Base-by-base conservation (phyloP, 495 filamentous ascomycete species). In the Thermochaetoides thermophila region DNA sequence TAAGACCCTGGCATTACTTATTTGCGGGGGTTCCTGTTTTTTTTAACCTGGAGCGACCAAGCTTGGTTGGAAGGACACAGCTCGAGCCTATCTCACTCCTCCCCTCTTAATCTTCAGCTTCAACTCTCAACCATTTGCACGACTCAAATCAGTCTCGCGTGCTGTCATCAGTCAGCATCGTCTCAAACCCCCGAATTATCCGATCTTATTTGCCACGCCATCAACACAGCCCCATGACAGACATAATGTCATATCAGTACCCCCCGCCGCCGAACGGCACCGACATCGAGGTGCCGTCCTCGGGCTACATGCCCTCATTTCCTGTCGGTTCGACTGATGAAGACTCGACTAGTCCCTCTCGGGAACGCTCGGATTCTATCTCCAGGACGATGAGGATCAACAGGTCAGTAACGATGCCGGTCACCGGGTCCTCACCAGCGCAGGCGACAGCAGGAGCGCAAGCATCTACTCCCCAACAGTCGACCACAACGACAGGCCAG, bases 401-500 rank as follows among this genome's bases (percentile, higher is more conserved):
- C 56, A 64, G 68, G 42, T 72, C 74, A 38, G 57, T 69, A 41
- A 77, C 80, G 43, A 78, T 71, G 42, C 71, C 77, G 44, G 77
- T 68, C 57, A 70, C 76, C 41, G 71, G 74, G 40, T 60, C 64
- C 55, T 61, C 40, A 45, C 57, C 37, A 39, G 55, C 32, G 45
- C 59, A 42, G 42, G 52, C 30, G 27, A 56, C 28, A n/a, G n/a
- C n/a, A n/a, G n/a, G n/a, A n/a, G n/a, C n/a, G 44, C 59, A 48
- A 59, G 31, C 43, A 17, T 27, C 39, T 29, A 43, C 44, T 13
- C 38, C 39, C 4, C 43, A 43, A 13, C 45, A 50, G 32, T 31
- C 38, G 18, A 27, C 34, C 14, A 32, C 49, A 3, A 32, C 49
- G 3, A n/a, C 43, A 6, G 30, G 27, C 5, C 44, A 45, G 31